These are phyloP conservation scores for Populus deltoides DNA, from an alignment of 345 rosid species.

Conservation along the genomic window DNA sequence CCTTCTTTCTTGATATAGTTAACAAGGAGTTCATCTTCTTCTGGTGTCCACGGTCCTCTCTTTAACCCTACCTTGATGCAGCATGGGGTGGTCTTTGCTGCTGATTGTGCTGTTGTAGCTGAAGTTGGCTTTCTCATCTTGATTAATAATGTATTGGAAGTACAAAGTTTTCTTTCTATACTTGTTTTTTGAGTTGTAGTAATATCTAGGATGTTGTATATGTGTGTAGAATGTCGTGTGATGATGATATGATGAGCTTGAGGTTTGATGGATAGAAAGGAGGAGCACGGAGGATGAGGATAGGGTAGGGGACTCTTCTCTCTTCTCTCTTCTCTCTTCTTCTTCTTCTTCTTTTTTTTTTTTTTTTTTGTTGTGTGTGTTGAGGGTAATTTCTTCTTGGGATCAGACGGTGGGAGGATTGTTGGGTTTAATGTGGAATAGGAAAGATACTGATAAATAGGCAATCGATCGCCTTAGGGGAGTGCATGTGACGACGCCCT, in stretches of 20 bases:
- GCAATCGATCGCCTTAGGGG: neutral
- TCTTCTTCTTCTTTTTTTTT: neutral
- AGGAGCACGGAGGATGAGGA: neutral
- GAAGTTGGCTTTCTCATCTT: conserved; percentile 13
- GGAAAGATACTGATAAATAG: neutral
- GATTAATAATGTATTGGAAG: neutral
- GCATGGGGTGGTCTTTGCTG: conserved; percentile 44
- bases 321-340: neutral
- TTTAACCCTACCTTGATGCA: conserved; percentile 66
- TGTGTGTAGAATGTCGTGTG: neutral
- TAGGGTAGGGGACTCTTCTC: neutral
- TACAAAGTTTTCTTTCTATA: neutral
- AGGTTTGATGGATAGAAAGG: neutral
- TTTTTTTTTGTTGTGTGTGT: neutral
- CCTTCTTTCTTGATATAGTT: conserved; percentile 68
- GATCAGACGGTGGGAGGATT: neutral
- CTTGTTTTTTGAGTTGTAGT: neutral
- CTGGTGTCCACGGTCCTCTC: conserved; percentile 90
- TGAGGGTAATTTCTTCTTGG: neutral
- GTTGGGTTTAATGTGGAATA: neutral
- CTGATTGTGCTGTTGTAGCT: neutral
- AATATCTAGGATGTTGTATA: neutral
- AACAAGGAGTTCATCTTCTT: conserved; percentile 67
- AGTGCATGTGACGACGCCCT: neutral
- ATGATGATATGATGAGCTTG: neutral